Conservation (phyloP, 2,329 filamentous ascomycete species). For the Zasmidium angulare region DNA sequence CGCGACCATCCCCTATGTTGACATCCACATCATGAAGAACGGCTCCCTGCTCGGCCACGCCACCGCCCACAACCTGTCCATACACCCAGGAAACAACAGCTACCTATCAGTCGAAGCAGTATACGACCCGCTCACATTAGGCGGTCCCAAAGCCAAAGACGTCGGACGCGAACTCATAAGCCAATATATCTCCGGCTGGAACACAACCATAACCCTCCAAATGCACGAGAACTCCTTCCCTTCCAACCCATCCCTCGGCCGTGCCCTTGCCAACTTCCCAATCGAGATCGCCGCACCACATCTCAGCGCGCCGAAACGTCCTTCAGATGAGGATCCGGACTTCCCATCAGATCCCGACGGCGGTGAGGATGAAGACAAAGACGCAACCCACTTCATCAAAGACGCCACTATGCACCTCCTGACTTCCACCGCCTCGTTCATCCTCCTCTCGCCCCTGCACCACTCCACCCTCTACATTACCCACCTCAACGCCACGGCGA, state of each 20-base stretch:
- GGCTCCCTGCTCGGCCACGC: conserved; percentile 74
- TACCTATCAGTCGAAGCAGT: conserved; percentile 65
- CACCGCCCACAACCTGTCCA: conserved; percentile 61
- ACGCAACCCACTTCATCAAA: conserved; percentile 69
- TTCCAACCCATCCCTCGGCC: conserved; percentile 67
- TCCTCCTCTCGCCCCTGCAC: conserved; percentile 73
- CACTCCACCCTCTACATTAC: conserved; percentile 75
- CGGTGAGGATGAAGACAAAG: conserved; percentile 44
- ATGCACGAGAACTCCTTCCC: conserved; percentile 74
- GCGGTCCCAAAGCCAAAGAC: conserved; percentile 60
- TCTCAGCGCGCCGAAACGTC: conserved; percentile 57
- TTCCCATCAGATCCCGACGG: conserved; percentile 29
- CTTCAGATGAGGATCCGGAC: conserved; percentile 46
- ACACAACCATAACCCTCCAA: conserved; percentile 74
- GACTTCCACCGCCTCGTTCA: conserved; percentile 83
- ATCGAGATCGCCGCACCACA: conserved; percentile 71
- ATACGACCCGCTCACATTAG: conserved; percentile 69
- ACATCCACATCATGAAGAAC: conserved; percentile 56
- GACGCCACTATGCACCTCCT: conserved; percentile 83
- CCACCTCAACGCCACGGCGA: conserved; percentile 77
- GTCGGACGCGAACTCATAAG: conserved; percentile 75
- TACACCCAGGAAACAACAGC: conserved; percentile 70
- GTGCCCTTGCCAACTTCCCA: conserved; percentile 69
- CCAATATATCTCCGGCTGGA: conserved; percentile 82
- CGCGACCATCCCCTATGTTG: conserved; percentile 76